Base-by-base conservation (phyloP, 352 stramenopile species). In the Phytophthora tentaculata region DNA sequence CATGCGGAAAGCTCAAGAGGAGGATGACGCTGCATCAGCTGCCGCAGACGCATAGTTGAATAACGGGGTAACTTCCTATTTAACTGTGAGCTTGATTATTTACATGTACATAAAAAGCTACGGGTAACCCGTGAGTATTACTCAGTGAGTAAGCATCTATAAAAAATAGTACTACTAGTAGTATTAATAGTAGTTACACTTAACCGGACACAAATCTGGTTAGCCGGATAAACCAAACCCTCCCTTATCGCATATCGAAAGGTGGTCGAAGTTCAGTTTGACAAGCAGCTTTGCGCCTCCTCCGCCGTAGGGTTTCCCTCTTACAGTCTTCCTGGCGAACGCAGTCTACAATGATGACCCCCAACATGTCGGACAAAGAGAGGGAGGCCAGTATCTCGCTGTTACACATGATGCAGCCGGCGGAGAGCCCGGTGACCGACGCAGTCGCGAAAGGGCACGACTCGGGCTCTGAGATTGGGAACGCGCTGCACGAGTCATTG, bases 331-430 rank as follows among this genome's bases (percentile, higher is more conserved):
- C 24, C 28, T 20, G n/a, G n/a, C n/a, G n/a, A n/a, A n/a, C n/a
- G n/a, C 19, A 28, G 8, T 16, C 47, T 44, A 48, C n/a, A 26
- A 73, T 69, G 60, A 23, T 61, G 37, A 54, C 37, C 6, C 39
- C 29, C 9, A 51, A 51, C 57, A 79, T 88, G 61, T 78, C 72
- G 12, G 67, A 80, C 29, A 86, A 86, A 45, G 83, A 91, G 49
- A 71, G 89, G 32, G 77, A 90, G 56, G 83, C 81, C 5, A 75
- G 83, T 9, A 76, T 90, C 26, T 89, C 83, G 59, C 63, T 91
- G 48, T 68, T 91, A 51, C 67, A 80, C 56, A 91, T 91, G 83
- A 86, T 81, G 79, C 79, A 84, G 54, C 58, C 65, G 53, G 44
- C 54, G 14, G 41, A 61, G 41, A 20, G n/a, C 57, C 19, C 52